Evolutionary conservation across 2,329 filamentous ascomycete genomes (phyloP).

Genomic region (Colletotrichum sp.): DNA sequence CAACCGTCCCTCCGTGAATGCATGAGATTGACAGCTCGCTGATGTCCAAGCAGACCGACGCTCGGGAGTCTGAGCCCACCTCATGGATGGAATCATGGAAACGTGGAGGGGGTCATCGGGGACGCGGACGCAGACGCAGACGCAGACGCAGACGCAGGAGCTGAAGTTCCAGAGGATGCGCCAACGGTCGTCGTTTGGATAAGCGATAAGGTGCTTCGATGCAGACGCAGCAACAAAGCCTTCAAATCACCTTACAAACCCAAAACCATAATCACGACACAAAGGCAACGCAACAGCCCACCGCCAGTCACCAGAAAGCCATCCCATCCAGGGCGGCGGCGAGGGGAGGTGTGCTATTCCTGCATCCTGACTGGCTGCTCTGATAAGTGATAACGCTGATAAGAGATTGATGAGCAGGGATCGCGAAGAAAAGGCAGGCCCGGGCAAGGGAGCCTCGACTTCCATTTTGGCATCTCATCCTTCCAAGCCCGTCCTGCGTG

Average conservation of each 20-base stretch:
- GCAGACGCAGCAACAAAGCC: not conserved
- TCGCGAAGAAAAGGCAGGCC: not conserved
- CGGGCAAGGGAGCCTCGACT: constrained; percentile 1
- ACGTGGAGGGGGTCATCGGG: not conserved
- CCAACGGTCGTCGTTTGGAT: not conserved
- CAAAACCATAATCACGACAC: not conserved
- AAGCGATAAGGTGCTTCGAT: not conserved
- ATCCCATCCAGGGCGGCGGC: not conserved
- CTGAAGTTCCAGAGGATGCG: not conserved
- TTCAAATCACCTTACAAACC: not conserved
- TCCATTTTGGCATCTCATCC: not conserved
- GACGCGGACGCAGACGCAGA: not conserved
- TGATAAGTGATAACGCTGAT: constrained; percentile 2
- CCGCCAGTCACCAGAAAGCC: not conserved
- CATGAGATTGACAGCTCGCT: not conserved
- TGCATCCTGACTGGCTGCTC: not conserved
- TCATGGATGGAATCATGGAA: not conserved
- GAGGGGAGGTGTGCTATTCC: not conserved
- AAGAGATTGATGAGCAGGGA: constrained; percentile 4
- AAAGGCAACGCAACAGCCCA: not conserved
- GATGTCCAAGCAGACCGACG: not conserved
- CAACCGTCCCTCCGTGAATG: not conserved
- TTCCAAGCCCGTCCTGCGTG: not conserved
- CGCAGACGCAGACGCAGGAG: not conserved
- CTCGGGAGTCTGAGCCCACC: not conserved